These are phyloP conservation scores for Thraustotheca clavata DNA, from an alignment of 352 stramenopile genomes.

Conservation along the genomic window DNA sequence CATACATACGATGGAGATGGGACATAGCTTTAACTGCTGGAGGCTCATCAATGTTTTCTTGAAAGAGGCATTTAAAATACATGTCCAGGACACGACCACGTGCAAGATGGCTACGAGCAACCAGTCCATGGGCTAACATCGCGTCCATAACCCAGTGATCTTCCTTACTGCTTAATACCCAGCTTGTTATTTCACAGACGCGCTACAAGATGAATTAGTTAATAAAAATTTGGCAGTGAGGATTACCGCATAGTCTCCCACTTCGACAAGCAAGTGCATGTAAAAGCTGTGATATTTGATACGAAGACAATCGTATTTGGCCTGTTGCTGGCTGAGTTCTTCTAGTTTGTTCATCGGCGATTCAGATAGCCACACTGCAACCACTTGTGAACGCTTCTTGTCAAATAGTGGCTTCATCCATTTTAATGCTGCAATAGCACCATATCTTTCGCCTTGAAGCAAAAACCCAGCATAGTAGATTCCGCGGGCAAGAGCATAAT, in stretches of 20 bases:
- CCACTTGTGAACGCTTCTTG: conserved; percentile 49
- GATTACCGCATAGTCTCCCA: conserved; percentile 32
- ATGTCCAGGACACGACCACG: not conserved
- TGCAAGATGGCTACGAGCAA: not conserved
- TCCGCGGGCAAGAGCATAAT: conserved; percentile 44
- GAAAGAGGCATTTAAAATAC: not conserved
- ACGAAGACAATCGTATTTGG: conserved; percentile 22
- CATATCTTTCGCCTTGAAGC: conserved; percentile 13
- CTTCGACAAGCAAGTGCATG: conserved; percentile 42
- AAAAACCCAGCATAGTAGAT: conserved; percentile 45
- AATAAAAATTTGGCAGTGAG: not conserved
- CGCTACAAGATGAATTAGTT: conserved; percentile 7
- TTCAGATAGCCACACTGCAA: conserved; percentile 32
- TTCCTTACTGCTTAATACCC: conserved; percentile 72
- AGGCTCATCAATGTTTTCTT: not conserved
- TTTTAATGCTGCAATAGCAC: conserved; percentile 28
- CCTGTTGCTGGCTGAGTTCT: conserved; percentile 11
- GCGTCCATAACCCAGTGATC: conserved; percentile 73
- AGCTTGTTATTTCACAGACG: conserved; percentile 59
- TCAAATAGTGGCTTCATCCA: conserved; percentile 54
- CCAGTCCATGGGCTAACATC: conserved; percentile 35
- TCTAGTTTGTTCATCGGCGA: conserved; percentile 11
- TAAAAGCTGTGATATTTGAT: conserved; percentile 78
- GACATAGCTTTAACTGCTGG: not conserved
- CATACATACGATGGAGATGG: conserved; percentile 13